Conservation (phyloP, 169 alveolate genomes). For the Plasmodium coatneyi region DNA sequence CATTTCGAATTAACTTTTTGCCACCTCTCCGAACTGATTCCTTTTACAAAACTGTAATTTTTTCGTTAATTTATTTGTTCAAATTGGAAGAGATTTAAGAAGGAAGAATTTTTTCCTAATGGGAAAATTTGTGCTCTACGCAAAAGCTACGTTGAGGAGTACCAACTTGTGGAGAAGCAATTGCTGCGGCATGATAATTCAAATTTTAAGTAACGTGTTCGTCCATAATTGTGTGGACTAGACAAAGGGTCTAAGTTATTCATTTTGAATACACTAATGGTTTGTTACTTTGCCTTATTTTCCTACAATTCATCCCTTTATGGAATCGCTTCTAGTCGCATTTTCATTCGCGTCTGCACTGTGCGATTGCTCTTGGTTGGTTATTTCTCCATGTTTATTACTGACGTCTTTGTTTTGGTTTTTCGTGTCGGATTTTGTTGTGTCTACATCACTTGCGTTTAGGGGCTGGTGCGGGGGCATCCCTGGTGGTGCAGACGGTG, state of each 20-base stretch:
- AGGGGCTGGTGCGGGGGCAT: not conserved
- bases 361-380: not conserved
- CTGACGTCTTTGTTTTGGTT: not conserved
- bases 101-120: not conserved
- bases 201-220: not conserved
- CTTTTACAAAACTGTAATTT: not conserved
- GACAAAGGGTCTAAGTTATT: not conserved
- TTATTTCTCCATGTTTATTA: not conserved
- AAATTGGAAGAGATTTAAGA: not conserved
- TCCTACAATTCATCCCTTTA: not conserved
- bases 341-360: not conserved
- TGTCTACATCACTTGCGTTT: not conserved
- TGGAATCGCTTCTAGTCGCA: not conserved
- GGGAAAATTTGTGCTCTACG: not conserved
- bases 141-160: not conserved
- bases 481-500: constrained; percentile 18
- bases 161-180: not conserved
- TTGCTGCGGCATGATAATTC: not conserved
- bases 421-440: not conserved
- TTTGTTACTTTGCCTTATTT: not conserved
- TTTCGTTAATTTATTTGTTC: not conserved
- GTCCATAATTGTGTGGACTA: not conserved
- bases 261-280: not conserved
- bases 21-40: not conserved
- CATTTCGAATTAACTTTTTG: not conserved